A percentile compares a stretch with the other conserved stretches of the same genome.
These are phyloP conservation scores for Geosmithia flava DNA, from an alignment of 2,329 filamentous ascomycete genomes.

Conservation along the genomic window DNA sequence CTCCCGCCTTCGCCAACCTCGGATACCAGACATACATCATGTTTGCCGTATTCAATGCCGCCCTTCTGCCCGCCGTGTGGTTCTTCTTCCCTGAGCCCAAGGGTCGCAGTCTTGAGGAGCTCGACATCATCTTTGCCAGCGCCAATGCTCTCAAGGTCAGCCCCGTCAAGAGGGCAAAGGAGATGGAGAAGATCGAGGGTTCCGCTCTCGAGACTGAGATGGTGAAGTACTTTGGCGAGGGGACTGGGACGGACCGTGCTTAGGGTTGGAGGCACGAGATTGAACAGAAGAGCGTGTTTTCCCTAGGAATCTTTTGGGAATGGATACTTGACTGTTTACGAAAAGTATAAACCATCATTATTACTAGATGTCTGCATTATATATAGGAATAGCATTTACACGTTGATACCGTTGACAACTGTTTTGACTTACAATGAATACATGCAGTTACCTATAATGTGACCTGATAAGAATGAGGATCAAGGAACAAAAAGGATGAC, in stretches of 20 bases:
- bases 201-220: slow-evolving; percentile 13
- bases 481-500: no score
- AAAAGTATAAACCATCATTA: no score
- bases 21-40: slow-evolving; percentile 41
- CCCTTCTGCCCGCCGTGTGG: slow-evolving; percentile 26
- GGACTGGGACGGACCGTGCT: neutral
- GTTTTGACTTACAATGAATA: no score
- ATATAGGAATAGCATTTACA: no score
- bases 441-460: no score
- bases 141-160: slow-evolving; percentile 12
- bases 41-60: slow-evolving; percentile 29
- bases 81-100: slow-evolving; percentile 15
- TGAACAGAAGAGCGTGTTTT: no score
- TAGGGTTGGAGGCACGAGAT: neutral
- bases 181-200: slow-evolving; percentile 12
- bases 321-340: no score
- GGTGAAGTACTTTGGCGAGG: slow-evolving; percentile 14
- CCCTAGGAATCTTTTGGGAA: no score
- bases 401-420: no score
- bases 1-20: slow-evolving; percentile 51
- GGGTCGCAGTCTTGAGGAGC: slow-evolving; percentile 15
- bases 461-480: no score
- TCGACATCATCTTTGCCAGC: slow-evolving; percentile 14
- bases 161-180: slow-evolving; percentile 12
- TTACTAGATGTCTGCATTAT: no score